Base-by-base conservation (phyloP, 2,329 filamentous ascomycete genomes). In the Corynespora cassiicola region DNA sequence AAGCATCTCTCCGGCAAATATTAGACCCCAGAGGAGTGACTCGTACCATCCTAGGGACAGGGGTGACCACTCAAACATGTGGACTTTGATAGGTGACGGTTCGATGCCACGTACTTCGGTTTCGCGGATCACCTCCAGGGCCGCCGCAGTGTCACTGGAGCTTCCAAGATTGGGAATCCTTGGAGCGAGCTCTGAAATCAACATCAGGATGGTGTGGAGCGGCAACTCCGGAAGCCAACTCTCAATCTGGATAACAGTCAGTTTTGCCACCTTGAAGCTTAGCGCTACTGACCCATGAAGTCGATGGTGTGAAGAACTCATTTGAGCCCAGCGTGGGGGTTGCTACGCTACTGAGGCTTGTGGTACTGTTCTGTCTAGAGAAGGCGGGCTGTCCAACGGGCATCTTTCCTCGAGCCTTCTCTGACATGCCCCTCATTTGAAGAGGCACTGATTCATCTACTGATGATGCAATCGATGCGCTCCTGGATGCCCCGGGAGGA, bases 381-480 rank as follows among this genome's bases (percentile, higher is more conserved):
- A 96, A 96, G 2, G 81, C 81, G n/a, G 82, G 80, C 32, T 86
- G 78, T 1, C 88, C 87, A 9, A 88, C 90, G 18, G 92, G 94
- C 84, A 95, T 90, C 69, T 99, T 99, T 6, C 94, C 94, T 32
- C 94, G 79, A 11, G 94, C 94, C 67, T 97, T 99, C 69, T 97
- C 94, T 14, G 92, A 96, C 88, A 97, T 96, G 37, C 90, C 90
- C 40, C 89, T 82, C 19, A 95, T 67, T 63, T 96, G 91, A 14
- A 84, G 78, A 10, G 90, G 90, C 7, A 95, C 82, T 4, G 87
- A 86, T 44, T 95, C 90, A 42, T 95, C 90, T 1, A 80, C 71
- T 0, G 81, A 82, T 0, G 79, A 81, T 18, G 82, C 81, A 14
- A 87, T 75, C 0, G 88, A 92, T 4, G 87, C 85, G 15, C 86